These are phyloP conservation scores for Urtica urens DNA, from an alignment of 306 rosid genomes.

Conservation along the genomic window DNA sequence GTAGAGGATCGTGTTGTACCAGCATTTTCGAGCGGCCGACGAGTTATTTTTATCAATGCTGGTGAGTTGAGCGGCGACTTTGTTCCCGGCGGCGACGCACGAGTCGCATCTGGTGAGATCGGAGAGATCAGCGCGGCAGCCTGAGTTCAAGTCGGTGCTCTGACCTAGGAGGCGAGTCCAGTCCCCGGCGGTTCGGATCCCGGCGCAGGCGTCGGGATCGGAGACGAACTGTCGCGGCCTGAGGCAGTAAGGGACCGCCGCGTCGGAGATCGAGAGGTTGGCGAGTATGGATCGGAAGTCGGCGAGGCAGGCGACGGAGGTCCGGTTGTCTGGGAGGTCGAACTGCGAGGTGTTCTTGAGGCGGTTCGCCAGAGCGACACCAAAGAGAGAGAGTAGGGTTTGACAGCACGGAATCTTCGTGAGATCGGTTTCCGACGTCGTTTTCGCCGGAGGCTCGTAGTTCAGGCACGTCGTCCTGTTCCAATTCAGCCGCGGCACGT, in stretches of 20 bases:
- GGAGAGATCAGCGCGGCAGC: constrained; percentile 48
- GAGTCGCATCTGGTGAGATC: constrained; percentile 41
- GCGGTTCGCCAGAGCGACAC: constrained; percentile 42
- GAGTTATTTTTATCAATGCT: constrained; percentile 48
- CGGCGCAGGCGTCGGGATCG: constrained; percentile 46
- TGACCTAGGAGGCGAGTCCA: constrained; percentile 45
- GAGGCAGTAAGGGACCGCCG: constrained; percentile 33
- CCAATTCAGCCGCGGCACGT: constrained; percentile 56
- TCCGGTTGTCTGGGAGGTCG: constrained; percentile 37
- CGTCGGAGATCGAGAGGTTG: constrained; percentile 27
- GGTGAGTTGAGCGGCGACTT: constrained; percentile 23
- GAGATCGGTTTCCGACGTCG: constrained; percentile 5
- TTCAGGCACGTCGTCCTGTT: constrained; percentile 44
- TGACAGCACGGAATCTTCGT: constrained; percentile 35
- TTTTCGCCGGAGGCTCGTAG: constrained; percentile 9
- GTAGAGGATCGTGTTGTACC: constrained; percentile 49
- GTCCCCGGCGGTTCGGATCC: constrained; percentile 33
- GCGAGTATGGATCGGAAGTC: constrained; percentile 52
- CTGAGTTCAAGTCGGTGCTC: constrained; percentile 29
- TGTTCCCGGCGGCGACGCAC: constrained; percentile 48
- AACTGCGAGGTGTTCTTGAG: constrained; percentile 64
- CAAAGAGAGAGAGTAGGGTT: constrained; percentile 44
- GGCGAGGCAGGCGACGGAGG: constrained; percentile 51
- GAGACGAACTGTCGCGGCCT: constrained; percentile 54
- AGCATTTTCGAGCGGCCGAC: constrained; percentile 44